phyloP scores from a whole-genome alignment of 306 rosid species.

The Amphicarpaea edgeworthii region DNA sequence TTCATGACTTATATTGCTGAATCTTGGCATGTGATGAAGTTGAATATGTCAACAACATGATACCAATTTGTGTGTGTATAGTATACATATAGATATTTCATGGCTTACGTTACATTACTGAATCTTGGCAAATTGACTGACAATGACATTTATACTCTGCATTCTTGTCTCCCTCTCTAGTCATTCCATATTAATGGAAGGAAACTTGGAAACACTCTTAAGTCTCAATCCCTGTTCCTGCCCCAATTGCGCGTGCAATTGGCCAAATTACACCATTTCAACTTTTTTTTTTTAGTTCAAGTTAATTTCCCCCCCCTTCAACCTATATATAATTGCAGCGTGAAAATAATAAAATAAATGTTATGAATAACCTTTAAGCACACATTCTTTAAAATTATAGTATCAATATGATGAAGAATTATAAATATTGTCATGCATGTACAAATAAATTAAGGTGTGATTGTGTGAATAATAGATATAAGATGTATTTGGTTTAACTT shows the following conservation, averaged over 20 bases:
- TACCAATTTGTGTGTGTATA: no score
- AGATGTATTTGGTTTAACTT: no score
- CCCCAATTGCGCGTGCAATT: background rate
- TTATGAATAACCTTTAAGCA: no score
- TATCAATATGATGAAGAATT: no score
- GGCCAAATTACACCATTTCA: background rate
- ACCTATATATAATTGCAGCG: background rate
- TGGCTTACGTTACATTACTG: background rate
- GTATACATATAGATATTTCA: no score
- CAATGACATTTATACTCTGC: conserved; percentile 29
- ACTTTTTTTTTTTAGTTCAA: background rate
- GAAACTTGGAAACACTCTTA: conserved; percentile 3
- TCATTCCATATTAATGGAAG: background rate
- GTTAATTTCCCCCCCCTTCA: background rate
- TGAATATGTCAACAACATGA: no score
- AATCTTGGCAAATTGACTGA: conserved; percentile 7
- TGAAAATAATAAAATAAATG: background rate
- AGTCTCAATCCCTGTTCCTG: background rate
- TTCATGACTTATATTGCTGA: background rate
- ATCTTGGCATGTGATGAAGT: background rate
- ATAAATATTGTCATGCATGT: no score
- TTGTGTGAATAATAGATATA: no score
- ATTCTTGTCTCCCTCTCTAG: background rate
- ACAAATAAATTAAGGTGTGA: no score
- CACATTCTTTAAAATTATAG: no score